Conservation (phyloP, 2,329 filamentous ascomycete species). For the Cordyceps cicadae region DNA sequence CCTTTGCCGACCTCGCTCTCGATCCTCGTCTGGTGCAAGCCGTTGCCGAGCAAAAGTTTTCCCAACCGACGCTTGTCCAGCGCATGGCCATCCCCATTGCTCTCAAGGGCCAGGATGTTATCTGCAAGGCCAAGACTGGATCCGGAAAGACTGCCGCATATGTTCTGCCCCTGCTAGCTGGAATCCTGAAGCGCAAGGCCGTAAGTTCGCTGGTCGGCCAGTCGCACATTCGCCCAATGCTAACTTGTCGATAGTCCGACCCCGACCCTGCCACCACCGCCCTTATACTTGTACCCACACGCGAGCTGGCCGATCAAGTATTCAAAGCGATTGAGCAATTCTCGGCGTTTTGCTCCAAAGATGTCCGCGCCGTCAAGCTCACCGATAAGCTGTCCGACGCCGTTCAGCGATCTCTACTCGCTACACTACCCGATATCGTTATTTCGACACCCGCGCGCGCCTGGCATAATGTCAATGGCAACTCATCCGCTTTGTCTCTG, state of each 20-base stretch:
- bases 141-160: conserved; percentile 98
- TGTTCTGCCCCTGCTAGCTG: conserved; percentile 77
- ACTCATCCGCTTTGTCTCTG: conserved; percentile 54
- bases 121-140: conserved; percentile 88
- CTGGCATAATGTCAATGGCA: conserved; percentile 65
- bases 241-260: conserved; percentile 33
- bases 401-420: conserved; percentile 78
- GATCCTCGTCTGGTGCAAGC: conserved; percentile 82
- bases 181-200: conserved; percentile 70
- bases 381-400: conserved; percentile 84
- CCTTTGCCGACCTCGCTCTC: conserved; percentile 70
- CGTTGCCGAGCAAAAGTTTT: conserved; percentile 74
- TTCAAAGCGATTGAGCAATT: conserved; percentile 69
- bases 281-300: conserved; percentile 89
- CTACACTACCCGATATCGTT: conserved; percentile 79
- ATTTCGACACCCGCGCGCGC: conserved; percentile 85
- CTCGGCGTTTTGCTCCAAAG: conserved; percentile 74
- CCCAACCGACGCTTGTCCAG: conserved; percentile 82
- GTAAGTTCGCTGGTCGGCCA: conserved; percentile 28
- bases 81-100: conserved; percentile 79
- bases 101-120: conserved; percentile 77
- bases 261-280: conserved; percentile 52
- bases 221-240: background rate
- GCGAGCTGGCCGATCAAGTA: conserved; percentile 89
- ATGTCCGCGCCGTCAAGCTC: conserved; percentile 74